Conservation (phyloP, 805 yeast genomes). For the Nakazawaea laoshanensis region DNA sequence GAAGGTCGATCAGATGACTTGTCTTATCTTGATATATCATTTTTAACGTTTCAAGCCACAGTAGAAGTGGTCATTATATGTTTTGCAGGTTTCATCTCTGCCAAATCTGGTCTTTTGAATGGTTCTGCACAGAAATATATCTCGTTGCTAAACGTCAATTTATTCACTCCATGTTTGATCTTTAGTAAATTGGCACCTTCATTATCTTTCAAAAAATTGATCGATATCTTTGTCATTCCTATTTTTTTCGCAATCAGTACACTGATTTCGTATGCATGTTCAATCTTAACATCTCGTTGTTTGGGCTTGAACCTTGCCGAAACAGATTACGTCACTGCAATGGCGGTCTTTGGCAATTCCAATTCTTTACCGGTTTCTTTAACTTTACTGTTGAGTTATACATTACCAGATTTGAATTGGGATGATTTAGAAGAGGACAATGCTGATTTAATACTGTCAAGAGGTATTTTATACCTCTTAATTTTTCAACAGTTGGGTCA, state of each 20-base stretch:
- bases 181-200: constrained; percentile 69
- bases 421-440: constrained; percentile 59
- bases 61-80: constrained; percentile 84
- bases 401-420: constrained; percentile 72
- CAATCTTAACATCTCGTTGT: constrained; percentile 43
- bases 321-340: constrained; percentile 87
- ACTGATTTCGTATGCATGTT: constrained; percentile 58
- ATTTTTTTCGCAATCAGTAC: constrained; percentile 79
- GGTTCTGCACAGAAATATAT: constrained; percentile 71
- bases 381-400: constrained; percentile 68
- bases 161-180: constrained; percentile 93
- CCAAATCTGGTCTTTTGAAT: constrained; percentile 60
- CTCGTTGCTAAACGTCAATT: constrained; percentile 74
- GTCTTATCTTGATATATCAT: constrained; percentile 37
- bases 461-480: constrained; percentile 67
- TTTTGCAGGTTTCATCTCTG: constrained; percentile 79
- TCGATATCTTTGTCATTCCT: constrained; percentile 81
- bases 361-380: constrained; percentile 91
- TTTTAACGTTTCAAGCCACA: constrained; percentile 85
- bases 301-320: constrained; percentile 64
- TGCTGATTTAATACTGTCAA: constrained; percentile 63
- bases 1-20: constrained; percentile 15
- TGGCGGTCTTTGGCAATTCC: constrained; percentile 95
- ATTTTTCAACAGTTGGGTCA: constrained; percentile 82
- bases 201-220: constrained; percentile 64